Evolutionary conservation across 176 grass and related monocot genomes (phyloP).

Genomic region (Eragrostis nindensis): DNA sequence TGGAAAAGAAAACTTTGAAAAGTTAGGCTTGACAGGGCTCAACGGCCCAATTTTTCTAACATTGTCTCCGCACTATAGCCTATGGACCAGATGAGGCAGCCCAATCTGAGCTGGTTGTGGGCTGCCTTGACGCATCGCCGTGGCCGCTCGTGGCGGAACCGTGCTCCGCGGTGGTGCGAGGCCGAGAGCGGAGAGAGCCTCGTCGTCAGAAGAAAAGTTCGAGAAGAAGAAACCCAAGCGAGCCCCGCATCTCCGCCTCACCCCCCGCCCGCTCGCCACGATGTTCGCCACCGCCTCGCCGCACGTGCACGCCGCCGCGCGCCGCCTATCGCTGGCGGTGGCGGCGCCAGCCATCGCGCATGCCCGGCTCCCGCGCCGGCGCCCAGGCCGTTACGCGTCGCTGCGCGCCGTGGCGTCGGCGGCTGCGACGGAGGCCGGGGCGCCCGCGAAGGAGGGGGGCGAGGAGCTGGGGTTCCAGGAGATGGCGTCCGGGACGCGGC

Average conservation of each 20-base stretch:
- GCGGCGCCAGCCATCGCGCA: constrained; percentile 24
- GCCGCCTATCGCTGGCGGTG: constrained; percentile 21
- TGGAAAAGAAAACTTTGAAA: too few species aligned
- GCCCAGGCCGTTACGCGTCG: not conserved
- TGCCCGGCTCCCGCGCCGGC: not conserved
- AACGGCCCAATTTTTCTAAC: not conserved
- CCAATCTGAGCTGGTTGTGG: not conserved
- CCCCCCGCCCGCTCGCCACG: constrained; percentile 31
- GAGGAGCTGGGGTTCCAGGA: constrained; percentile 65
- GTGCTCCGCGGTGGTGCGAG: constrained; percentile 11
- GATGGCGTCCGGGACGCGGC: constrained; percentile 63
- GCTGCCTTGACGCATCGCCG: not conserved
- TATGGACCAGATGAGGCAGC: not conserved
- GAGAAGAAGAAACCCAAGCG: constrained; percentile 3
- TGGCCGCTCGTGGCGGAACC: not conserved
- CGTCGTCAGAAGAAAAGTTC: constrained; percentile 21
- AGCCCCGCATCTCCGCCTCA: constrained; percentile 1
- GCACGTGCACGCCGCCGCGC: constrained; percentile 31
- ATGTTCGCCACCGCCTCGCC: constrained; percentile 48
- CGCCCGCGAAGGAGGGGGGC: constrained; percentile 45
- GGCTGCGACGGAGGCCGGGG: constrained; percentile 33
- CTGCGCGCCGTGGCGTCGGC: constrained; percentile 33
- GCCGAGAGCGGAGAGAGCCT: not conserved
- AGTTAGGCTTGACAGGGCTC: not conserved
- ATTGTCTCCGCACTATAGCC: too few species aligned